Evolutionary conservation across 257 asterid species (phyloP).

Genomic region (Solanum microdontum): DNA sequence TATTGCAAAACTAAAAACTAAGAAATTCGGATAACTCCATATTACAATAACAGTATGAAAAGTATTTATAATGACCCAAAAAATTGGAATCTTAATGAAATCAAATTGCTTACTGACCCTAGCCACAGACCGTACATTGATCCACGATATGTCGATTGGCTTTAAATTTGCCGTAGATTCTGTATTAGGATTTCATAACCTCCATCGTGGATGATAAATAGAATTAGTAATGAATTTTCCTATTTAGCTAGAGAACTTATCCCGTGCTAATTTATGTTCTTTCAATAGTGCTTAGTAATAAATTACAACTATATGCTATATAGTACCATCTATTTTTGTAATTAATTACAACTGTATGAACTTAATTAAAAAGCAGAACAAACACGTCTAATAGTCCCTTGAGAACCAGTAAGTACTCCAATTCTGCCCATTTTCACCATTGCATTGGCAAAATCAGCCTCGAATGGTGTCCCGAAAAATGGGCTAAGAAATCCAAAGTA

Average conservation of each 20-base stretch:
- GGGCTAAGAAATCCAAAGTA: background rate
- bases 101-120: too few relatives aligned
- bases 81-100: background rate
- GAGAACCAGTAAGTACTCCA: background rate
- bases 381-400: background rate
- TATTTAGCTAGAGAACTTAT: too few relatives aligned
- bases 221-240: too few relatives aligned
- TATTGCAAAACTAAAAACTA: too few relatives aligned
- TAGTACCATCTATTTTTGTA: background rate
- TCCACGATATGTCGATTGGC: background rate
- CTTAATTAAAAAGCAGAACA: background rate
- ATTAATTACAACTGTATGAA: background rate
- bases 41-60: background rate
- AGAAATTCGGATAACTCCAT: background rate
- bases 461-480: background rate
- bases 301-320: background rate
- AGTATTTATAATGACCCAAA: background rate
- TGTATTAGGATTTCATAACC: background rate
- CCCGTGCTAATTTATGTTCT: background rate
- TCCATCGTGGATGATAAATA: background rate
- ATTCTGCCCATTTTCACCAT: background rate
- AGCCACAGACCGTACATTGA: too few relatives aligned
- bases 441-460: background rate
- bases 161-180: background rate
- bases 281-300: background rate